A percentile compares a stretch with the other conserved stretches of the same genome.
Evolutionary conservation across 1,284 basidiomycete genomes (phyloP).

Genomic region (Cryptococcus deneoformans): DNA sequence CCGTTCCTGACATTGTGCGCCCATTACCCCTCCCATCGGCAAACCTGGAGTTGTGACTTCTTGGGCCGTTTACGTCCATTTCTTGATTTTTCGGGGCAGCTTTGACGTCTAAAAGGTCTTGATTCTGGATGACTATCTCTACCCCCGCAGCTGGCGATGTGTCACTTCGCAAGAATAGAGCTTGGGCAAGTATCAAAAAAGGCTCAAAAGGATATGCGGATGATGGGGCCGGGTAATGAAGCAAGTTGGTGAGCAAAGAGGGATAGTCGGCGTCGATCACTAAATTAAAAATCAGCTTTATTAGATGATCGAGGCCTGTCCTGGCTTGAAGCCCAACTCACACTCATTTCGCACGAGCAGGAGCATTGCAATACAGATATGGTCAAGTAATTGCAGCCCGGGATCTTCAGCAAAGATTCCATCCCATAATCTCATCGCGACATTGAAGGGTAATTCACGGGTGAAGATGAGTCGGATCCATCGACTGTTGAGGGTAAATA

Average conservation of each 20-base stretch:
- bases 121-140: slow-evolving; percentile 73
- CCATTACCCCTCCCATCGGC: slow-evolving; percentile 5
- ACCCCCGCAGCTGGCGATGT: slow-evolving; percentile 69
- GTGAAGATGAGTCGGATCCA: slow-evolving; percentile 90
- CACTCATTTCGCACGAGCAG: slow-evolving; percentile 82
- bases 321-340: slow-evolving; percentile 48
- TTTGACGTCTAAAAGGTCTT: slow-evolving; percentile 67
- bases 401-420: slow-evolving; percentile 81
- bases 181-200: slow-evolving; percentile 73
- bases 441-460: slow-evolving; percentile 68
- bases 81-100: slow-evolving; percentile 12
- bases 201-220: slow-evolving; percentile 50
- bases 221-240: slow-evolving; percentile 68
- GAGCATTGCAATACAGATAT: slow-evolving; percentile 88
- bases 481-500: slow-evolving; percentile 56
- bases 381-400: slow-evolving; percentile 65
- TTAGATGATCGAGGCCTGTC: neutral
- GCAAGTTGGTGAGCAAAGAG: slow-evolving; percentile 70
- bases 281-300: slow-evolving; percentile 40
- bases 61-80: neutral
- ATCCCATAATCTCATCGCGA: slow-evolving; percentile 84
- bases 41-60: neutral
- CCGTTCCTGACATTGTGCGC: neutral
- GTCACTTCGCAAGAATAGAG: slow-evolving; percentile 69
- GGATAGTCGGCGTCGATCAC: slow-evolving; percentile 84